Base-by-base conservation (phyloP, 2,329 filamentous ascomycete genomes). In the Xylaria sp. region DNA sequence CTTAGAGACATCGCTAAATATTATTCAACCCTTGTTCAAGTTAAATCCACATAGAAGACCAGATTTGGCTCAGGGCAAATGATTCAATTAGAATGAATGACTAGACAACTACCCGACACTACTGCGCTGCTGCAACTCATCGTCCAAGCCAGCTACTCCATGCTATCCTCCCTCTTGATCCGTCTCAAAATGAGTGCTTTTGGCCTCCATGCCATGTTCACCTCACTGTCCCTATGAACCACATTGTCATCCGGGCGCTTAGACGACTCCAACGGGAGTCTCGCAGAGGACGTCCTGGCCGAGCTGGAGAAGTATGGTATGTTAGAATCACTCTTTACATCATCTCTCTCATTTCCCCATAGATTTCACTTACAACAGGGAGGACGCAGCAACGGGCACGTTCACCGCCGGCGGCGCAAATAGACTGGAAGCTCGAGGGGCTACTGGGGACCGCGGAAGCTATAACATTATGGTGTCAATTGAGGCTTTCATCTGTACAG, bases 331-430 rank as follows among this genome's bases (percentile, higher is more conserved):
- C 9, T 50, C 50, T 51, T 23, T 54, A 23, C 56, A 25, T 9
- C 1, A 15, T 13, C 28, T 28, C 28, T 23, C 2, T n/a, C 7
- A 39, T 55, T 20, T 0, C 32, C 15, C 32, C n/a, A 52, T 55
- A 13, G 25, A 12, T 34, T 15, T 52, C 6, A 73, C 76, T 77
- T 73, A 78, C 76, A 71, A 87, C 79, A 46, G 85, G 85, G 51
- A 87, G 62, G 54, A 82, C 68, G 73, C 86, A 88, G 83, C 86
- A 87, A 77, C 84, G 84, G 68, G 84, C 84, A 67, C 80, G 80
- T 77, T 85, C 82, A 63, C 84, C 84, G 10, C 73, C 72, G 0
- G 67, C 66, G 28, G 83, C 73, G 74, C 84, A 86, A 72, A 80
- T 80, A 20, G 76, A 74, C 69, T 81, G 78, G 78, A 89, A 87